These are phyloP conservation scores for Cotoneaster glaucophyllus DNA, from an alignment of 306 rosid genomes.

Conservation along the genomic window DNA sequence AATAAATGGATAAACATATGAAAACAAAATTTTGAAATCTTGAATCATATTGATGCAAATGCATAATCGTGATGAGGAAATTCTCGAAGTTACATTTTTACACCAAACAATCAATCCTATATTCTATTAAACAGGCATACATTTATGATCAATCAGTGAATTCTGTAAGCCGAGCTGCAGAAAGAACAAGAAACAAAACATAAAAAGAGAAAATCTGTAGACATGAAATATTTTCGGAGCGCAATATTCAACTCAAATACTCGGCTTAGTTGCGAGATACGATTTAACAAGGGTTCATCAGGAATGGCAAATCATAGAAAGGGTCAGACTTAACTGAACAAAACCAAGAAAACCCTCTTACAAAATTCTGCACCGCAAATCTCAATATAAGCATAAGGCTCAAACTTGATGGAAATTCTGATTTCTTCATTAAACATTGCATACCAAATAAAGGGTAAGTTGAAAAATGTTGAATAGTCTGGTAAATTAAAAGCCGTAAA, in stretches of 20 bases:
- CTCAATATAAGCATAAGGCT: background rate
- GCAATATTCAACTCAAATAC: background rate
- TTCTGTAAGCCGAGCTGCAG: background rate
- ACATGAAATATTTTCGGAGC: background rate
- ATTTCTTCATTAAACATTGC: constrained; percentile 14
- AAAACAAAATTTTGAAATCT: background rate
- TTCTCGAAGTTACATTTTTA: background rate
- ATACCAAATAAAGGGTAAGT: constrained; percentile 5
- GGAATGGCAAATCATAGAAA: constrained; percentile 2
- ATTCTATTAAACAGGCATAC: background rate
- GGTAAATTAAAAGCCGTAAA: background rate
- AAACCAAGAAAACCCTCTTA: background rate
- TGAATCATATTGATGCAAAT: background rate
- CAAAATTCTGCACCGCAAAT: background rate
- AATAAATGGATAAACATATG: background rate
- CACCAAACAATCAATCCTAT: background rate
- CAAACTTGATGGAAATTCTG: background rate
- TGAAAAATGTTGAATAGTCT: background rate
- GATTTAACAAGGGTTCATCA: background rate
- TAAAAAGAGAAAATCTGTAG: background rate
- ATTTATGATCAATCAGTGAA: background rate
- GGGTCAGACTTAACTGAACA: background rate
- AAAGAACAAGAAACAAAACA: background rate
- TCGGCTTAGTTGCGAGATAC: background rate
- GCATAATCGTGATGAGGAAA: background rate